Conservation (phyloP, 1,284 basidiomycete species). For the Puccinia triticina region DNA sequence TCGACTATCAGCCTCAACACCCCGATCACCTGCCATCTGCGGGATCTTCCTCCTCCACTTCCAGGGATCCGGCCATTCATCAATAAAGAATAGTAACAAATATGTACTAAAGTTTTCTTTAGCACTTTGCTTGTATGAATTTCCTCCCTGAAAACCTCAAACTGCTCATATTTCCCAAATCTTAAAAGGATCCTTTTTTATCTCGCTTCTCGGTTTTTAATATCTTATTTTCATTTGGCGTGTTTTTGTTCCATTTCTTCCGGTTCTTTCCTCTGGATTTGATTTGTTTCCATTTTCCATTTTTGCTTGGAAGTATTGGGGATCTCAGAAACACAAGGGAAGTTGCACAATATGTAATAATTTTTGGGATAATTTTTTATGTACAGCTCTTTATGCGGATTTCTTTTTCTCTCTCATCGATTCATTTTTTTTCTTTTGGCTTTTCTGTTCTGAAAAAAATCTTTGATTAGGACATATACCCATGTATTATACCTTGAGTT, state of each 20-base stretch:
- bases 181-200: background rate
- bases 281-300: background rate
- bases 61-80: background rate
- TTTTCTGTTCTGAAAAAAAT: too few species aligned
- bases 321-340: background rate
- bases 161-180: background rate
- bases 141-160: background rate
- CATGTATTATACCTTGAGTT: background rate
- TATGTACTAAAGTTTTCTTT: background rate
- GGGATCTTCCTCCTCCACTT: background rate
- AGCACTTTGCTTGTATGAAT: slow-evolving; percentile 13
- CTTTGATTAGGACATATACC: background rate
- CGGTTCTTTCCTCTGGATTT: background rate
- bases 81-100: background rate
- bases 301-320: background rate
- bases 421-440: too few species aligned
- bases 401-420: too few species aligned
- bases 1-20: slow-evolving; percentile 35
- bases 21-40: slow-evolving; percentile 16
- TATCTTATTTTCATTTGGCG: background rate
- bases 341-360: background rate
- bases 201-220: too few species aligned
- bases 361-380: background rate
- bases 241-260: background rate
- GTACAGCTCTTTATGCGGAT: background rate